A percentile compares a stretch with the other conserved stretches of the same genome.
These are phyloP conservation scores for Fusarium sp. DNA, from an alignment of 2,329 filamentous ascomycete species.

Conservation along the genomic window DNA sequence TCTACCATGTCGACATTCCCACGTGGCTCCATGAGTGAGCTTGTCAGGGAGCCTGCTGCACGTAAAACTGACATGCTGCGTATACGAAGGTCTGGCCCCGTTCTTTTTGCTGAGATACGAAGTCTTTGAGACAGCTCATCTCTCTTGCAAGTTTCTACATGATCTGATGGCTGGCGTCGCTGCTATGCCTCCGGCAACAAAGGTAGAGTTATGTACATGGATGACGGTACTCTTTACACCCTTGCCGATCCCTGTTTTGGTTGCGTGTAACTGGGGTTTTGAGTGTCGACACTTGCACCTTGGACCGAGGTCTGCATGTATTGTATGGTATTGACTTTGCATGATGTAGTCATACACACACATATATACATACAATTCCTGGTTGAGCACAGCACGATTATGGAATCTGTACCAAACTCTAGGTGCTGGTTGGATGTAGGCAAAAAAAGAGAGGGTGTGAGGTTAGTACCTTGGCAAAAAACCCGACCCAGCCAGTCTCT, in stretches of 20 bases:
- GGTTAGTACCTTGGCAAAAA: slow-evolving; percentile 4
- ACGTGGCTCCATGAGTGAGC: slow-evolving; percentile 41
- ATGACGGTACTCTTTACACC: neutral
- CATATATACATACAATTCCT: neutral
- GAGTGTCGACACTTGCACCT: neutral
- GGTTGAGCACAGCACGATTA: neutral
- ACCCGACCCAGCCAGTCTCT: slow-evolving; percentile 10
- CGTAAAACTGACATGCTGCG: slow-evolving; percentile 34
- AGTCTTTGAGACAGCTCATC: neutral
- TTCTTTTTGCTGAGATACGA: slow-evolving; percentile 13
- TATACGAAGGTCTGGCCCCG: slow-evolving; percentile 6
- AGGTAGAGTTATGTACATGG: neutral
- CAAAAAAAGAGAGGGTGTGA: slow-evolving; percentile 28
- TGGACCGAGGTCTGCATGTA: slow-evolving; percentile 11
- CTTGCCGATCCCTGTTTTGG: neutral
- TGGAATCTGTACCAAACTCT: neutral
- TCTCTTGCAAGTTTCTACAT: neutral
- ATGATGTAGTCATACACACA: too few species aligned
- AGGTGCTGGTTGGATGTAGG: neutral
- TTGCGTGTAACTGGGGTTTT: neutral
- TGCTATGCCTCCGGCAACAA: neutral
- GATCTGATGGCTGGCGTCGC: neutral
- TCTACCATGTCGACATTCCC: slow-evolving; percentile 35
- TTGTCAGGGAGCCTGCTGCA: slow-evolving; percentile 27
- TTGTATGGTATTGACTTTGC: too few species aligned